A percentile compares a stretch with the other conserved stretches of the same genome.
Evolutionary conservation across 1,139 yeast genomes (phyloP).

Genomic region (Kodamaea alishanica): DNA sequence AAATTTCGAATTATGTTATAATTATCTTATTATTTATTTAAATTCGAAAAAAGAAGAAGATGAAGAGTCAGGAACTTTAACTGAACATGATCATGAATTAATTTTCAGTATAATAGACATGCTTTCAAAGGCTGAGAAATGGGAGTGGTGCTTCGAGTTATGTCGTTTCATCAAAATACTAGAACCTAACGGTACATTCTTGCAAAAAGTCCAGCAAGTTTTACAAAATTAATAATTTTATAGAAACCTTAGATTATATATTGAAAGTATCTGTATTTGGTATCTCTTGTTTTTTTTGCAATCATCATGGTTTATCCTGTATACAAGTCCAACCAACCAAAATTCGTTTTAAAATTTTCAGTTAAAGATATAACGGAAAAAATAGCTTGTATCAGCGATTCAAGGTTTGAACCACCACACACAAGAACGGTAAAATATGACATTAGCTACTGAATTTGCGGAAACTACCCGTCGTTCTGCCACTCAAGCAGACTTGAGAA

Average conservation of each 20-base stretch:
- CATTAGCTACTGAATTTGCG: constrained; percentile 79
- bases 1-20: constrained; percentile 41
- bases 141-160: constrained; percentile 48
- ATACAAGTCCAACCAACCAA: constrained; percentile 25
- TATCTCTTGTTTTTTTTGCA: no score
- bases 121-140: constrained; percentile 30
- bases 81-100: constrained; percentile 29
- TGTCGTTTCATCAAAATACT: constrained; percentile 43
- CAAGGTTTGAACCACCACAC: neutral
- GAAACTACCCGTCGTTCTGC: constrained; percentile 72
- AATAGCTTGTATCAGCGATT: neutral
- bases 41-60: constrained; percentile 36
- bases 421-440: constrained; percentile 30
- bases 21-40: constrained; percentile 40
- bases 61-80: constrained; percentile 15
- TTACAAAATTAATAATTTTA: no score
- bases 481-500: constrained; percentile 57
- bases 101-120: constrained; percentile 34
- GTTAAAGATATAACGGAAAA: constrained; percentile 4
- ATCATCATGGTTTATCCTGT: constrained; percentile 1
- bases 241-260: no score
- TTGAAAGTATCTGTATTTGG: no score
- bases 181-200: constrained; percentile 36
- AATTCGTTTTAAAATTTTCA: constrained; percentile 15
- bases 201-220: constrained; percentile 11